phyloP scores from a whole-genome alignment of 2,329 filamentous ascomycete genomes.

The Pseudocercospora ulei region DNA sequence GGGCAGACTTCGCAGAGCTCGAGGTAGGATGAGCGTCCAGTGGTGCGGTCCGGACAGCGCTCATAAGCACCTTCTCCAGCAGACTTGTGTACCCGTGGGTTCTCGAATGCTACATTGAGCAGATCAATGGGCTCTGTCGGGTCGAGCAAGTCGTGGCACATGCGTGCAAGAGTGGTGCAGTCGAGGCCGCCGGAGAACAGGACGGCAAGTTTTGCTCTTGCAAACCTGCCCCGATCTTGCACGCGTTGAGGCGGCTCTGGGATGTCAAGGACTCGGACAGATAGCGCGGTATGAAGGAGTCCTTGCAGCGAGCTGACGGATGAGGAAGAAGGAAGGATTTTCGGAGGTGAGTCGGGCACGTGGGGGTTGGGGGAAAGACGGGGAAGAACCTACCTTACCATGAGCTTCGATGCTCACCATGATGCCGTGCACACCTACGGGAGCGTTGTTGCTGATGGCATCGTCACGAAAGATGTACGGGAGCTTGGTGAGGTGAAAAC shows the following conservation, averaged over 20 bases:
- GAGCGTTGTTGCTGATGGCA: constrained; percentile 10
- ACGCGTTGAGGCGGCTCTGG: constrained; percentile 38
- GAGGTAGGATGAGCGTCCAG: constrained; percentile 67
- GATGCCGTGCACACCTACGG: constrained; percentile 22
- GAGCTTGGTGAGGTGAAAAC: constrained; percentile 16
- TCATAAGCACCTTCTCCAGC: constrained; percentile 51
- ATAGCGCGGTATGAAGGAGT: constrained; percentile 27
- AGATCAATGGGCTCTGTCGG: constrained; percentile 64
- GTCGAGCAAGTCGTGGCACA: constrained; percentile 68
- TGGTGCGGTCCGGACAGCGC: constrained; percentile 79
- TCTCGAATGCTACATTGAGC: constrained; percentile 94
- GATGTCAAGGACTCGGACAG: constrained; percentile 48
- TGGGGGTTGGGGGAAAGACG: constrained; percentile 27
- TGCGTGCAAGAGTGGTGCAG: constrained; percentile 74
- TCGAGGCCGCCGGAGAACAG: constrained; percentile 93
- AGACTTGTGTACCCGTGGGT: constrained; percentile 55
- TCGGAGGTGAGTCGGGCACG: constrained; percentile 6
- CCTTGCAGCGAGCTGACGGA: constrained; percentile 24
- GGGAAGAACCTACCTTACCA: constrained; percentile 32
- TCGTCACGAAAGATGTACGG: constrained; percentile 18
- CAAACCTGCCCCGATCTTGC: constrained; percentile 2
- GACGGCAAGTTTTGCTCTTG: constrained; percentile 55
- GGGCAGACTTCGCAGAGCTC: constrained; percentile 65
- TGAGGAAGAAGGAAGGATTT: constrained; percentile 20
- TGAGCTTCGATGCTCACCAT: constrained; percentile 25